Percentiles rank a stretch among this genome's conserved stretches.
Conservation (phyloP, 805 yeast genomes). For the Cyberlindnera veronae region DNA sequence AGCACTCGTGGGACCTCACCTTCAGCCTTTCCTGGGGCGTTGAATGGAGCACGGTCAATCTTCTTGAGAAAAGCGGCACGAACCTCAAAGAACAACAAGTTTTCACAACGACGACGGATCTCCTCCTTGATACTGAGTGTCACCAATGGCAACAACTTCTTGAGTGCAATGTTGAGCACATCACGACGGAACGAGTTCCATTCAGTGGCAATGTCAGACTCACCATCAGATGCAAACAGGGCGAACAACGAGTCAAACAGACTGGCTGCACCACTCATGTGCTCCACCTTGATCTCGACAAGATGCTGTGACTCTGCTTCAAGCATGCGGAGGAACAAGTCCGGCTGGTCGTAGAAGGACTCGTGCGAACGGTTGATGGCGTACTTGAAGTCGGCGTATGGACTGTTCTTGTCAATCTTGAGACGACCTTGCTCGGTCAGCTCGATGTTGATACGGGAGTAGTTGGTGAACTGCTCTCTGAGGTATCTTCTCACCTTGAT, state of each 20-base stretch:
- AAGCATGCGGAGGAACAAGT: conserved; percentile 80
- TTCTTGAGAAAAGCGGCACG: conserved; percentile 66
- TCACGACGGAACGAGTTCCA: conserved; percentile 80
- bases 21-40: conserved; percentile 68
- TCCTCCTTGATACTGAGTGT: conserved; percentile 79
- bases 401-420: conserved; percentile 74
- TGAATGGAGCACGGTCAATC: conserved; percentile 90
- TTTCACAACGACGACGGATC: conserved; percentile 71
- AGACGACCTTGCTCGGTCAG: conserved; percentile 81
- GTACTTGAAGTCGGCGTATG: conserved; percentile 87
- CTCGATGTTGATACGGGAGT: conserved; percentile 66
- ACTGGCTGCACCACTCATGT: conserved; percentile 35
- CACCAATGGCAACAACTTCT: conserved; percentile 62
- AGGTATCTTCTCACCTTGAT: conserved; percentile 74
- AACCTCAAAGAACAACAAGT: conserved; percentile 62
- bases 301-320: conserved; percentile 85
- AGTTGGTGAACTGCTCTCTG: conserved; percentile 57
- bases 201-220: conserved; percentile 65
- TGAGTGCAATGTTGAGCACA: conserved; percentile 64
- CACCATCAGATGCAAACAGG: conserved; percentile 70
- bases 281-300: conserved; percentile 57
- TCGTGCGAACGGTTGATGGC: conserved; percentile 76
- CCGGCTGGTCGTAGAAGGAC: conserved; percentile 75
- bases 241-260: conserved; percentile 45
- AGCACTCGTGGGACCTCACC: conserved; percentile 86